Evolutionary conservation across 495 filamentous ascomycete genomes (phyloP), one percentile per base, ranked within the genome.

Genomic region (Penicillium soppii): DNA sequence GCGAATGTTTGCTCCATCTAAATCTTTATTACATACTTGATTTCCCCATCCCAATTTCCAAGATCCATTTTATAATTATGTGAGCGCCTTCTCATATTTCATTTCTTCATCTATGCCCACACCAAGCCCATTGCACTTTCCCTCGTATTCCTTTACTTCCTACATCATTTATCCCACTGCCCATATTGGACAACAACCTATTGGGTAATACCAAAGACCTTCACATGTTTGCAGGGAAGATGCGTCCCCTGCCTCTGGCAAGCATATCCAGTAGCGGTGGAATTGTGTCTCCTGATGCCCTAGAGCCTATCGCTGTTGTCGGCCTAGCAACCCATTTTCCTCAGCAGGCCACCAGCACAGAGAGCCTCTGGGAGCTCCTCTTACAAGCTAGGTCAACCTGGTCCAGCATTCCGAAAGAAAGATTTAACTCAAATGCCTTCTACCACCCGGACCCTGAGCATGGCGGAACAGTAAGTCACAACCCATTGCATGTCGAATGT

Each of bases 271-370:
- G 19, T 26, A 40, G 23, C 22, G 21, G 53, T 33, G 39, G 30
- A 25, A 37, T 13, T 21, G 23, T 40, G 7, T 7, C 47, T 26
- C 17, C 47, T 12, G 62, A 65, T 55, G 22, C 33, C 4, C 32
- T 57, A 13, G 62, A 66, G 59, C 78, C 81, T 15, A 76, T 83
- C 37, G 81, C 81, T 30, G 70, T 84, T 35, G 69, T 84, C n/a
- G 81, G 81, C 23, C 64, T 82, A 64, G 72, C 79, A 10, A 80
- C 73, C 47, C 71, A 72, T 20, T 73, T 82, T 43, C 75, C 81
- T 0, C 74, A 76, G 10, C 74, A 75, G 42, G 81, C 80, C 23
- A 65, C 70, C 4, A 76, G 67, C 7, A 72, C 78, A 1, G 75
- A 77, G 29, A 65, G 68, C 65, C 25, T 65, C 19, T 62, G 62